Base-by-base conservation (phyloP, 495 filamentous ascomycete genomes). In the Collariella sp. region DNA sequence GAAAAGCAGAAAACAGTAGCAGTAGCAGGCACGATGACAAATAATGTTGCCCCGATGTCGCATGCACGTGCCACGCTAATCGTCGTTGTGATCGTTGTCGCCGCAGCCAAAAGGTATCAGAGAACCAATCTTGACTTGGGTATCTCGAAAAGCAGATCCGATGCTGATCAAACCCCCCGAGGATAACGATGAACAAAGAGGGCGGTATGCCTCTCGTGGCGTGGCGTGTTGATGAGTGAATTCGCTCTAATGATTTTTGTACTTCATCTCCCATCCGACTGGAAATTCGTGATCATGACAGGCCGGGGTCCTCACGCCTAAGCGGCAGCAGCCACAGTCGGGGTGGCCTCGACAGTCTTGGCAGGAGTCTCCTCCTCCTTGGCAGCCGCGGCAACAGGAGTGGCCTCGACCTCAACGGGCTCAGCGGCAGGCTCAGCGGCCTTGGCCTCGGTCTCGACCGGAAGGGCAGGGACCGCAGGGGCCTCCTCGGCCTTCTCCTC, bases 121-220 rank as follows among this genome's bases (percentile, higher is more conserved):
- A 63, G 68, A 70, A 72, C 67, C 71, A 75, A 69, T 75, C 71
- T 74, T 61, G 69, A 65, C 62, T 64, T 66, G 73, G 74, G 74
- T 76, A 74, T 76, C 73, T 75, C 70, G 70, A 77, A 76, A 77
- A 76, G 74, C 74, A 77, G 70, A 76, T 71, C 74, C 71, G 71
- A 64, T 67, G 69, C 70, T 71, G 69, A 68, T 70, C 70, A 70
- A 70, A 69, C 63, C 72, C n/a, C n/a, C n/a, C 67, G 61, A 58
- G 57, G 64, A 61, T 59, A 60, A 50, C 58, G 66, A 61, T 62
- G 60, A 65, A 60, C 59, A 65, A 66, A 52, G 42, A 31, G 52
- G 58, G 42, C 18, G 23, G 6, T 22, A 26, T 41, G 16, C 33
- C 47, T 50, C 33, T 46, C 40, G 63, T 62, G 46, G 60, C 55